Evolutionary conservation across 768 basidiomycete genomes (phyloP), one percentile per base, ranked within the genome.

Genomic region (Pleurotus cornucopiae): DNA sequence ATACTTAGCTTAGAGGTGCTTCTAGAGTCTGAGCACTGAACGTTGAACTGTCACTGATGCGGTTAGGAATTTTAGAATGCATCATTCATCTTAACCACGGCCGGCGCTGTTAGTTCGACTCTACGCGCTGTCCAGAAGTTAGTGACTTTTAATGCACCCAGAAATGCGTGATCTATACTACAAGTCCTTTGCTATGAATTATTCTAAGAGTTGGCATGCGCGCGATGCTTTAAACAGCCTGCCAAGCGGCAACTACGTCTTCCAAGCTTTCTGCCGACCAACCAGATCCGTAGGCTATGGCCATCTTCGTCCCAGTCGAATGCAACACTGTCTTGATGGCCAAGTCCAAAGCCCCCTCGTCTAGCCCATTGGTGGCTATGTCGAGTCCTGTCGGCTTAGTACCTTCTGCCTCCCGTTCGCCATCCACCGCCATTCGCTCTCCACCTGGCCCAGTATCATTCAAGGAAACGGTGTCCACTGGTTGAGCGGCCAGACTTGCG

Each of bases 281-380:
- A 6, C 87, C 89, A 0, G 83, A 80, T 3, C 85, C 88, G 21
- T 88, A 67, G 9, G 81, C 76, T 4, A 84, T 84, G 18, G 83
- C 84, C 79, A 90, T 81, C 64, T 91, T 94, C 0, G 84, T 82
- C 1, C 95, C 95, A 0, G 94, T 89, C 0, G 85, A 82, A 64
- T 93, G 89, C 58, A 97, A 66, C 6, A 97, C 92, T 64, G 95
- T 89, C 62, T 84, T 86, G 59, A 98, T 93, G 6, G 78, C 80
- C 56, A 71, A 49, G 58, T 78, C 78, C 44, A 82, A 63, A 6
- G 63, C 60, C 14, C 54, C 60, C 14, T 63, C 61, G 59, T 80
- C 69, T 7, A 58, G 60, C 0, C 79, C 83, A 0, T 85, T 86
- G 5, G 48, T n/a, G 26, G 20, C 14, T 26, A 34, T 34, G 37